phyloP scores from a whole-genome alignment of 2,329 filamentous ascomycete genomes.

The Parascedosporium putredinis region DNA sequence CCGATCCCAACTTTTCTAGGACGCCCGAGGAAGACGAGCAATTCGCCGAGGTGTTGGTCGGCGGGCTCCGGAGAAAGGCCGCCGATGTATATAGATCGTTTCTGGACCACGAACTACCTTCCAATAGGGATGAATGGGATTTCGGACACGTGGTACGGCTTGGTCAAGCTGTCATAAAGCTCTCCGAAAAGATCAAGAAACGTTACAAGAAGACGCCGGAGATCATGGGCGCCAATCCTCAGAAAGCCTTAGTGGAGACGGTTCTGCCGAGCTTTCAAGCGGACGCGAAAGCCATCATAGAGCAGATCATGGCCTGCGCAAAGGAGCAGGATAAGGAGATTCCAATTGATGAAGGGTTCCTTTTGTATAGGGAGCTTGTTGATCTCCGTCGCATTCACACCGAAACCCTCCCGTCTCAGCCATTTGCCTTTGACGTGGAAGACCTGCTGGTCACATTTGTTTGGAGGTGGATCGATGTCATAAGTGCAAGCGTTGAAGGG shows the following conservation, averaged over 20 bases:
- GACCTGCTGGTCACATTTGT: constrained; percentile 81
- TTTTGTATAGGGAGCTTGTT: constrained; percentile 80
- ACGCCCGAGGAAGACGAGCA: constrained; percentile 59
- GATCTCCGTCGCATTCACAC: constrained; percentile 74
- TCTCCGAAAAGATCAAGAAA: constrained; percentile 84
- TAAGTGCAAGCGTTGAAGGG: constrained; percentile 66
- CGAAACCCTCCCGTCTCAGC: constrained; percentile 58
- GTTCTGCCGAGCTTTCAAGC: constrained; percentile 84
- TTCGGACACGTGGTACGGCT: constrained; percentile 85
- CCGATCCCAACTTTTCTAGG: constrained; percentile 65
- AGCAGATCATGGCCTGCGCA: constrained; percentile 65
- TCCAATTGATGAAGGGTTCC: constrained; percentile 84
- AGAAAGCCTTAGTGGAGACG: constrained; percentile 66
- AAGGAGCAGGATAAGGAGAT: constrained; percentile 63
- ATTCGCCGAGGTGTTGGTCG: constrained; percentile 62
- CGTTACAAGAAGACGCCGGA: constrained; percentile 80
- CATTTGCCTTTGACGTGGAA: constrained; percentile 84
- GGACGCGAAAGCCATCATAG: constrained; percentile 77
- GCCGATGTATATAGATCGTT: constrained; percentile 69
- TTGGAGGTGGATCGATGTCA: constrained; percentile 84
- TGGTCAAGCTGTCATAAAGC: constrained; percentile 72
- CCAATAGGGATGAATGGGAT: constrained; percentile 74
- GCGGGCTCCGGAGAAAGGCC: constrained; percentile 64
- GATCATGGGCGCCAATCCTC: constrained; percentile 63
- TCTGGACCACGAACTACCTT: constrained; percentile 69